A percentile compares a stretch with the other conserved stretches of the same genome.
Conservation (phyloP, 345 rosid genomes). For the Citrus hindsii region DNA sequence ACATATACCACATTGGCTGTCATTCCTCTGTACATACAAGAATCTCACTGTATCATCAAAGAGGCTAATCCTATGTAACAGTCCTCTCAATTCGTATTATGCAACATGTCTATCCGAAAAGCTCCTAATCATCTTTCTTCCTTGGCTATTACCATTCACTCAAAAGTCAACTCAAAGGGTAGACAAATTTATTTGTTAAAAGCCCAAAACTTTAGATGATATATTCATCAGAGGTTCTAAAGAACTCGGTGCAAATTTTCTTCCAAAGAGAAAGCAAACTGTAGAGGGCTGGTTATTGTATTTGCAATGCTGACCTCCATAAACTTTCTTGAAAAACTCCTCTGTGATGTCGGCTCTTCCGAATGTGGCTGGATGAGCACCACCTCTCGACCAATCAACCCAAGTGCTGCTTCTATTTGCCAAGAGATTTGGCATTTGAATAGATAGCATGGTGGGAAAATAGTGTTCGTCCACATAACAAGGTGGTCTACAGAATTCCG, state of each 20-base stretch:
- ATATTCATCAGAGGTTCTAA: conserved; percentile 61
- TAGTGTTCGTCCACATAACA: conserved; percentile 97
- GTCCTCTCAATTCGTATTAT: not conserved
- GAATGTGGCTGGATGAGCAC: conserved; percentile 90
- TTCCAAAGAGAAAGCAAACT: conserved; percentile 61
- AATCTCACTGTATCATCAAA: conserved; percentile 1
- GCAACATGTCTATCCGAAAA: not conserved
- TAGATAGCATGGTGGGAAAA: conserved; percentile 90
- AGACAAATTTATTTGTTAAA: conserved; percentile 1
- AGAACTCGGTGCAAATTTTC: conserved; percentile 82
- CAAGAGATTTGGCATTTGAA: conserved; percentile 48
- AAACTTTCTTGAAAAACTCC: conserved; percentile 53
- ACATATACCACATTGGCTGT: not conserved
- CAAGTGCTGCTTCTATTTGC: conserved; percentile 90
- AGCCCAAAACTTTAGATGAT: conserved; percentile 46
- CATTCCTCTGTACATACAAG: conserved; percentile 23
- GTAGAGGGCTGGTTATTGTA: conserved; percentile 53
- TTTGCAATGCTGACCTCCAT: conserved; percentile 38
- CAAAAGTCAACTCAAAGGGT: not conserved
- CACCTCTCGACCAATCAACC: conserved; percentile 99
- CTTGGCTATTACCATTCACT: not conserved
- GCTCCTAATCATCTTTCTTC: not conserved
- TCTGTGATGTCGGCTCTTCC: conserved; percentile 65
- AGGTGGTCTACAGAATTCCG: conserved; percentile 72
- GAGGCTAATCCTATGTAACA: not conserved